Base-by-base conservation (phyloP, 2,329 filamentous ascomycete genomes). In the Alternaria rosae region DNA sequence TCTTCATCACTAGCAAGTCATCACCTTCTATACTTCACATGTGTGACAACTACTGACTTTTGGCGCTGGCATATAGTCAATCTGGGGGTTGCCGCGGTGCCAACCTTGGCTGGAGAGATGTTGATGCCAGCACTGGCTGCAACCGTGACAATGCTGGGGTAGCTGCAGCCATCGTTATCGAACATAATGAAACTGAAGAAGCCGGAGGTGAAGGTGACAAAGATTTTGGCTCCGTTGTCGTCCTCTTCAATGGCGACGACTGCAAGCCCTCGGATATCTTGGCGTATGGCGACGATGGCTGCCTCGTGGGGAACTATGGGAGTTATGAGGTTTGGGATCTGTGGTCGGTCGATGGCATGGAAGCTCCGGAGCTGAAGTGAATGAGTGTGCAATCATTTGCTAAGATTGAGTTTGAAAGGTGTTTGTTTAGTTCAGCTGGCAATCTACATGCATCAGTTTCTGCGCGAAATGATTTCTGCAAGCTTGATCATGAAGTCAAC, bases 311-410 rank as follows among this genome's bases (percentile, higher is more conserved):
- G 35, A 61, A 56, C 45, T 61, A 61, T 42, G 58, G 58, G n/a
- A 61, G 58, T 41, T 61, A 51, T 56, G 58, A 61, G 44, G 58
- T 61, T 20, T 61, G 58, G 58, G 58, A 61, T 20, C 56, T 61
- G 52, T 61, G 44, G 52, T 56, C 50, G 57, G 52, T 60, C 26
- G 35, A 55, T 42, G 57, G 51, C 30, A 28, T 30, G 57, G 9
- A 12, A 23, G 52, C 35, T 30, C 32, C 23, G 42, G 30, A 25
- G 5, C 38, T 44, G 38, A 52, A 45, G 38, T 58, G 47, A 44
- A 20, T n/a, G 21, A 13, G 20, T 21, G 25, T 1, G 25, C 28
- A 15, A 51, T 30, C 17, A 21, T 28, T 48, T 48, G 44, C 44
- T 48, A 26, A 25, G 23, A 21, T 48, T 48, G 44, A 38, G n/a